Base-by-base conservation (phyloP, 495 filamentous ascomycete species). In the Penicillium silybi region DNA sequence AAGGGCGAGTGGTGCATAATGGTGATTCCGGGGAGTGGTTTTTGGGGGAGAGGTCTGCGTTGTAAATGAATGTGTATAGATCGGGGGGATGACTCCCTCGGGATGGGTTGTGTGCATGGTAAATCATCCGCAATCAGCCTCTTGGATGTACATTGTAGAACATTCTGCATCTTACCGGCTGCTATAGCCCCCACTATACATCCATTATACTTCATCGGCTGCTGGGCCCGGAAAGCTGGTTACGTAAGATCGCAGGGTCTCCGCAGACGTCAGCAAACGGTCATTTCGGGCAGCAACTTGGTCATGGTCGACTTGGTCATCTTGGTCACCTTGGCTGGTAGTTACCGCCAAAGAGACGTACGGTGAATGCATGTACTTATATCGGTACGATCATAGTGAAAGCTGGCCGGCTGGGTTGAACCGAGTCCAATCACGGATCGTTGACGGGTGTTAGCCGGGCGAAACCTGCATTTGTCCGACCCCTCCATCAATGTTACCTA, bases 1-100 rank as follows among this genome's bases (percentile, higher is more conserved):
- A 92, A 57, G 84, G 84, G 25, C 84, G 72, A 61, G 83, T 80
- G 16, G 62, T 76, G 37, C 67, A 72, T 46, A 71, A 76, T 16
- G 53, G 62, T 37, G 71, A 66, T 27, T 63, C 64, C 4, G 85
- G 79, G 49, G 69, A 62, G 45, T 87, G 83, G 82, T 82, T 71
- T 56, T 64, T 74, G 56, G 68, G 51, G 40, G 68, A 63, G 35
- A 70, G 50, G 38, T 62, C 69, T 48, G 59, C 66, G 25, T 45
- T 76, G 44, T 73, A 46, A 52, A 32, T 19, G 9, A 11, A 3
- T 11, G 37, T 39, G 16, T 39, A 39, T 39, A 39, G 37, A 16
- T 18, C 2, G n/a, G 16, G 37, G 1, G 15, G n/a, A 10, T 18
- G 9, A 17, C 9, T 1, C 16, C 18, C n/a, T 39, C 37, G 7